Evolutionary conservation across 805 yeast genomes (phyloP), one percentile per base, ranked within the genome.

Genomic region (Lipomyces starkeyi): DNA sequence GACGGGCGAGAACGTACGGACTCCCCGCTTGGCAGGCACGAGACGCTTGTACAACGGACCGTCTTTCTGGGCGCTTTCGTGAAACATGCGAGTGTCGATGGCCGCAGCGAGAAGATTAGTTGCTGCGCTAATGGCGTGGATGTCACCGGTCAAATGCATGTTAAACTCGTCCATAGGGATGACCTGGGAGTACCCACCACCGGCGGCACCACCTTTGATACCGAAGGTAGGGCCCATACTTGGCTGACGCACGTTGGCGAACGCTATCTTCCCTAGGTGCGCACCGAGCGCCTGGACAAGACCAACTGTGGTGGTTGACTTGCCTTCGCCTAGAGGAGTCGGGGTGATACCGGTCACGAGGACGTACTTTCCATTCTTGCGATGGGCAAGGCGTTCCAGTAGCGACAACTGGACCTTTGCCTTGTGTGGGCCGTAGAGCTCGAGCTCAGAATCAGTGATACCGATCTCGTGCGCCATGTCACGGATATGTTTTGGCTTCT

Each of bases 151-250:
- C 73, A 94, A 84, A 79, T 94, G 98, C 91, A 95, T 87, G 83
- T 95, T 94, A 84, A 94, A 94, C 81, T 94, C 98, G 80, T 94
- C 99, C 98, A 94, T 94, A 62, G 98, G 98, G 74, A 94, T 93
- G 58, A 94, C 98, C 81, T 94, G 98, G 1, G 98, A 86, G 80
- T 93, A 94, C 59, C 98, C 98, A 78, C 98, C 99, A 75, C 99
- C 99, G 22, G 98, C 98, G 66, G 99, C 99, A 80, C 98, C 98
- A 76, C 99, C 99, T 82, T 94, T 94, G 75, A 94, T 93, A 79
- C 99, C 99, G 76, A 94, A 94, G 22, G 98, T 94, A 62, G 99
- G 99, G 53, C 98, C 98, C 97, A 94, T 92, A 9, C 97, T 90
- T 35, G 98, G 98, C 79, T 94, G 99, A 79, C 99, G 90, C 62